Base-by-base conservation (phyloP, 2,329 filamentous ascomycete genomes). In the Biscogniauxia marginata region DNA sequence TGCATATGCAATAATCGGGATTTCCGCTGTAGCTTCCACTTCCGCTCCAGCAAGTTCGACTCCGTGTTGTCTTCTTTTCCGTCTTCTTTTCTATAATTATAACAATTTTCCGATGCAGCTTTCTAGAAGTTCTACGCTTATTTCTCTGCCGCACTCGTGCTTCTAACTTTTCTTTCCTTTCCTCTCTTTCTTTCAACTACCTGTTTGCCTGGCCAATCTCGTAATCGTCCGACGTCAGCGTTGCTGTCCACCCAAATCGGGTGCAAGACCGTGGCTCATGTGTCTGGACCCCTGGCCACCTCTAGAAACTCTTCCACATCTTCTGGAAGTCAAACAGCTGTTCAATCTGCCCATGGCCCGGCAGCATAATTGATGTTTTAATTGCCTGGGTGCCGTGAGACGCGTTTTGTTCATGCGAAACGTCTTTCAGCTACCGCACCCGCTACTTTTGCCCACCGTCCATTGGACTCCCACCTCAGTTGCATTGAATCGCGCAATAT, bases 351-450 rank as follows among this genome's bases (percentile, higher is more conserved):
- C 61, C 57, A 60, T 43, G 60, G 52, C 52, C 46, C 61, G 50
- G 63, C 63, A 73, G 77, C 77, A 79, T 79, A 78, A 78, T 67
- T 70, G 66, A 67, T 64, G 67, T 72, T 77, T 77, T 78, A 75
- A 79, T 79, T 79, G 67, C 76, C 71, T 73, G 73, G 75, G 74
- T 71, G 65, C 70, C 65, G 67, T 74, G 71, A 75, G 76, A 76
- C 72, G 66, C 67, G 70, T 74, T 73, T 74, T 66, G 65, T 75
- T 79, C 73, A 79, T 79, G 77, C 77, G 70, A 64, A 64, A 60
- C 59, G 50, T 58, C 59, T 58, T 59, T 65, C 63, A 65, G 65
- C 62, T 65, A 39, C 23, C 21, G 47, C 49, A 52, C 21, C 20
- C 21, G 46, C 46, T 23, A 47, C 52, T 44, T 49, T 46, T 47